These are phyloP conservation scores for Candida sp. DNA, from an alignment of 1,139 yeast species.

Conservation along the genomic window DNA sequence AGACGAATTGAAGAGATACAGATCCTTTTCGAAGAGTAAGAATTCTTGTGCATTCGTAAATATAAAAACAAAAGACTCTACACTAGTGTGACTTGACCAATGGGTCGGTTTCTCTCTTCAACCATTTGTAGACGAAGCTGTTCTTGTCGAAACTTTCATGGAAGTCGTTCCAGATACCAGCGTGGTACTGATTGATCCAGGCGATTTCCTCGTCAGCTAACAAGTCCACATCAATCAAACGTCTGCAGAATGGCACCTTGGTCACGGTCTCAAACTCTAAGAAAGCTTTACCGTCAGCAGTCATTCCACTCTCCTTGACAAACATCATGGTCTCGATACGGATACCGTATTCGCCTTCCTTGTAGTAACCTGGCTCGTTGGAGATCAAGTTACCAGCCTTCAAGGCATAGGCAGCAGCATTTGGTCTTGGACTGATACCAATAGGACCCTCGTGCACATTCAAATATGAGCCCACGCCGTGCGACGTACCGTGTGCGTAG, in stretches of 20 bases:
- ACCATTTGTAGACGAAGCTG: constrained; percentile 69
- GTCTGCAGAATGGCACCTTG: constrained; percentile 71
- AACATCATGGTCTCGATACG: constrained; percentile 88
- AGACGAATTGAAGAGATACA: constrained; percentile 84
- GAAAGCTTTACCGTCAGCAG: constrained; percentile 57
- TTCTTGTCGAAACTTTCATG: constrained; percentile 51
- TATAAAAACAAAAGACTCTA: no score
- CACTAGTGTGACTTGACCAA: constrained; percentile 23
- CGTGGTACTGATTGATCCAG: constrained; percentile 76
- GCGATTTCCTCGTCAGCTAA: constrained; percentile 64
- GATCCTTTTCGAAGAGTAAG: constrained; percentile 64
- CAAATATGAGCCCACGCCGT: constrained; percentile 92
- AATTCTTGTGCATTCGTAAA: no score
- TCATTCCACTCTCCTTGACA: constrained; percentile 53
- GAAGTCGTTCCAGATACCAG: constrained; percentile 60
- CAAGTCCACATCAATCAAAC: constrained; percentile 26
- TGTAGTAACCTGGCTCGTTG: constrained; percentile 96
- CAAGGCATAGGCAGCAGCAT: constrained; percentile 49
- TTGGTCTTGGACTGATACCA: constrained; percentile 78
- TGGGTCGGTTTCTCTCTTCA: constrained; percentile 69
- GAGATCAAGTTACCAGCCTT: constrained; percentile 81
- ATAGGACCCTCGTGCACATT: constrained; percentile 98
- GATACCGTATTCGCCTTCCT: constrained; percentile 92
- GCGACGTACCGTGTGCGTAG: constrained; percentile 97
- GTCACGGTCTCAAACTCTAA: constrained; percentile 87